Evolutionary conservation across 164 flowering plant species (phyloP).

Genomic region (Tinospora cordifolia): DNA sequence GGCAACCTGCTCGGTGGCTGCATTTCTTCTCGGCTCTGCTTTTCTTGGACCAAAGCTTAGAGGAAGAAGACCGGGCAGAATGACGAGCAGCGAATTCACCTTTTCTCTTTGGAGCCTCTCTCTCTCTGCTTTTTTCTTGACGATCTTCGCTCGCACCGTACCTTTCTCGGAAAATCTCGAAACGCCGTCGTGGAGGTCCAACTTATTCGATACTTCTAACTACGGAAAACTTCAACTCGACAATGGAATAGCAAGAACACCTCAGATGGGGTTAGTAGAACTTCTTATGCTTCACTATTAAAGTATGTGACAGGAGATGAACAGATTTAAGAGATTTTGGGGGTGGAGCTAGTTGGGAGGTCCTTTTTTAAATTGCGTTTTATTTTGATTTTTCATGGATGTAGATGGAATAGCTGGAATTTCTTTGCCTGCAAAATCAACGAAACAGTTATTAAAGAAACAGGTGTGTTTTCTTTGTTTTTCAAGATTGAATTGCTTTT

Average conservation of each 20-base stretch:
- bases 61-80: background rate
- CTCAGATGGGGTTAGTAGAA: slow-evolving; percentile 77
- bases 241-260: slow-evolving; percentile 69
- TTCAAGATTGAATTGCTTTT: background rate
- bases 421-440: slow-evolving; percentile 80
- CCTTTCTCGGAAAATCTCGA: slow-evolving; percentile 17
- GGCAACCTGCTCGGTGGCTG: too few relatives aligned
- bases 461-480: slow-evolving; percentile 31
- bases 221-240: slow-evolving; percentile 62
- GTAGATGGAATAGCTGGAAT: slow-evolving; percentile 98
- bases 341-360: background rate
- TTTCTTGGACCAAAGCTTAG: background rate
- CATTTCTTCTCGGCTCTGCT: too few relatives aligned
- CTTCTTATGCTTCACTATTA: background rate
- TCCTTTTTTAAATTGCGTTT: background rate
- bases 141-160: slow-evolving; percentile 20
- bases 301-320: background rate
- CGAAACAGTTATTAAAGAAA: slow-evolving; percentile 77
- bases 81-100: background rate
- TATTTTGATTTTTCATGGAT: slow-evolving; percentile 8
- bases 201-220: slow-evolving; percentile 53
- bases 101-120: slow-evolving; percentile 13
- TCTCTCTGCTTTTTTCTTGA: slow-evolving; percentile 14
- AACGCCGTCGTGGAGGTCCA: slow-evolving; percentile 19
- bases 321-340: background rate